A percentile compares a stretch with the other conserved stretches of the same genome.
These are phyloP conservation scores for Fusarium sp. DNA, from an alignment of 2,329 filamentous ascomycete species.

Conservation along the genomic window DNA sequence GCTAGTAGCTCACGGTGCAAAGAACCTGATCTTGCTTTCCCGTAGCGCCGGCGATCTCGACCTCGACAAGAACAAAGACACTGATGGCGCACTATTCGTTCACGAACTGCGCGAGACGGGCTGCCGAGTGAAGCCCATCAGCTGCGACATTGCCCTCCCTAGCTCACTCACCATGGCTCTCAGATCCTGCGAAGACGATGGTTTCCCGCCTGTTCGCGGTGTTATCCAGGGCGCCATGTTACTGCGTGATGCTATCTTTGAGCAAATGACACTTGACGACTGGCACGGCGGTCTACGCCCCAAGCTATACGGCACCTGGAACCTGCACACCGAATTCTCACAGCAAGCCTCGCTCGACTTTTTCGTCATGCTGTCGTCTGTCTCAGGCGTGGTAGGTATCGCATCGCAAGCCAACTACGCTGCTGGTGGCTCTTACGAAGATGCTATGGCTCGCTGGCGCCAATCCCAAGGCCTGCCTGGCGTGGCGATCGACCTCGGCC, in stretches of 20 bases:
- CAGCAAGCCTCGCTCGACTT: background rate
- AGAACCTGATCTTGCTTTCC: background rate
- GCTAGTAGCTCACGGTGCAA: background rate
- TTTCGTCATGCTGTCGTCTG: background rate
- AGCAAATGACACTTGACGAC: background rate
- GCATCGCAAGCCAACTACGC: background rate
- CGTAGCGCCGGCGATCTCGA: background rate
- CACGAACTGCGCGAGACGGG: too few species aligned
- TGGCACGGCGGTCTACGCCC: background rate
- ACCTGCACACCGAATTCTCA: background rate
- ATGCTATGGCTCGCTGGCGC: background rate
- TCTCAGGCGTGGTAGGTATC: background rate
- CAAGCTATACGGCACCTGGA: slow-evolving; percentile 1
- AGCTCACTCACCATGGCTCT: too few species aligned
- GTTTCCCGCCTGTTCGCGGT: background rate
- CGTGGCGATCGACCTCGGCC: background rate
- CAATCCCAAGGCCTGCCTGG: background rate
- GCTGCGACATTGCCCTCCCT: background rate
- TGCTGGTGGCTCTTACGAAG: background rate
- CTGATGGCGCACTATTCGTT: too few species aligned
- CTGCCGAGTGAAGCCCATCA: background rate
- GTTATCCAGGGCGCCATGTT: slow-evolving; percentile 7
- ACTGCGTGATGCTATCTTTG: background rate
- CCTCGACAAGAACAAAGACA: too few species aligned
- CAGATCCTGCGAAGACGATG: too few species aligned